Conservation (phyloP, 257 asterid genomes). For the Solanum chmielewskii region DNA sequence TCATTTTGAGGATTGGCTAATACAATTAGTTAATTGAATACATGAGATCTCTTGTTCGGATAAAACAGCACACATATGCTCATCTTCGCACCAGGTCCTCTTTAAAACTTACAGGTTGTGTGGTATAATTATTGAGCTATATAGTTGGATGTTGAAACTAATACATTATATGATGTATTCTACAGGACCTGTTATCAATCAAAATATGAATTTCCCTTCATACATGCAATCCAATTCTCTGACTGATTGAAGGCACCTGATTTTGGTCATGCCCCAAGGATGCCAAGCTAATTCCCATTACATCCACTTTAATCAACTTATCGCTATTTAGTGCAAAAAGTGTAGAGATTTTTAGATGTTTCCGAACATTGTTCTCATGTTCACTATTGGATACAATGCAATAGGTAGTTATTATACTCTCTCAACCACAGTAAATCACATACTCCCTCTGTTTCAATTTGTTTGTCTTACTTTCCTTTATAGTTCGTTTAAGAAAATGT, state of each 20-base stretch:
- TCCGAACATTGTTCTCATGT: background rate
- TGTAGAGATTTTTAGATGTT: background rate
- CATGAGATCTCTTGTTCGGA: background rate
- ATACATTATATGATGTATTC: background rate
- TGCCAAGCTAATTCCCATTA: background rate
- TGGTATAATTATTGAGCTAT: background rate
- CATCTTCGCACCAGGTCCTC: background rate
- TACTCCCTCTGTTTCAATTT: background rate
- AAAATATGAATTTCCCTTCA: background rate
- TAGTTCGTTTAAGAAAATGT: background rate
- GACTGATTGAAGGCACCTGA: background rate
- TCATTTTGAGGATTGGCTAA: background rate
- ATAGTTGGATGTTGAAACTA: background rate
- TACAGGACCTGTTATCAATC: background rate
- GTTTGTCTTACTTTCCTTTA: background rate
- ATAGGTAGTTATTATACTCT: background rate
- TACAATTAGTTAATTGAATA: background rate
- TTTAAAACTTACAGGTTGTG: background rate
- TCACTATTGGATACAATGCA: background rate
- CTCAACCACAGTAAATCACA: background rate
- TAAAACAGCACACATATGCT: background rate
- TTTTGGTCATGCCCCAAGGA: background rate
- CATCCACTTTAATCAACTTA: background rate
- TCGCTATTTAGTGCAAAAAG: background rate
- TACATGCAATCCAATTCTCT: background rate